Percentiles rank a stretch among this genome's conserved stretches.
phyloP scores from a whole-genome alignment of 148 eudicot genomes.

The Amaranthus cruentus region DNA sequence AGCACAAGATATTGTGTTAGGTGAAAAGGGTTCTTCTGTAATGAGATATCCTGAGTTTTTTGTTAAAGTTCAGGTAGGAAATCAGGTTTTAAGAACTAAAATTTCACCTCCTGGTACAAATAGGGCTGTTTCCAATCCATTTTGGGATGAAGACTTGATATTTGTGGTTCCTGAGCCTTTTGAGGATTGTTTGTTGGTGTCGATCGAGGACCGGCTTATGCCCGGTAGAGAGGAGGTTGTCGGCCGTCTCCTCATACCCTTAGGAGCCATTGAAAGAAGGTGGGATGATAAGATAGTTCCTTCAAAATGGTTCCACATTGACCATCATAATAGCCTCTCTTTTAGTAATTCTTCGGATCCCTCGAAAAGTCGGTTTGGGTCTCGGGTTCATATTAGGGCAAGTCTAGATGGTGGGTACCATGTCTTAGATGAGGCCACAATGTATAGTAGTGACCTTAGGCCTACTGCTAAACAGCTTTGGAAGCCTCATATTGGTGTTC shows the following conservation, averaged over 20 bases:
- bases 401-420: constrained; percentile 88
- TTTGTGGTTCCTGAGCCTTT: constrained; percentile 94
- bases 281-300: constrained; percentile 59
- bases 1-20: constrained; percentile 75
- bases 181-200: constrained; percentile 67
- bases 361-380: constrained; percentile 53
- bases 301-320: constrained; percentile 81
- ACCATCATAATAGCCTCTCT: constrained; percentile 25
- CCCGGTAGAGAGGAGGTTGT: constrained; percentile 72
- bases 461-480: constrained; percentile 92
- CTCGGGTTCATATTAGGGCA: constrained; percentile 65
- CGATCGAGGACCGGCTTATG: constrained; percentile 67
- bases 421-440: constrained; percentile 83
- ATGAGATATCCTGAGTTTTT: constrained; percentile 75
- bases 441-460: constrained; percentile 79
- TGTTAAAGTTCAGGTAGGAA: constrained; percentile 75
- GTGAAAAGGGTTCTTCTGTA: constrained; percentile 57
- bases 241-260: constrained; percentile 57
- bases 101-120: constrained; percentile 37
- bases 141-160: constrained; percentile 84
- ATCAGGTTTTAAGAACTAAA: constrained; percentile 70
- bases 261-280: constrained; percentile 48
- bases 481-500: constrained; percentile 87
- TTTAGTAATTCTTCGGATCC: constrained; percentile 33
- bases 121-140: constrained; percentile 51